Evolutionary conservation across 768 basidiomycete species (phyloP), one percentile per base, ranked within the genome.

Genomic region (Tricholoma sp.): DNA sequence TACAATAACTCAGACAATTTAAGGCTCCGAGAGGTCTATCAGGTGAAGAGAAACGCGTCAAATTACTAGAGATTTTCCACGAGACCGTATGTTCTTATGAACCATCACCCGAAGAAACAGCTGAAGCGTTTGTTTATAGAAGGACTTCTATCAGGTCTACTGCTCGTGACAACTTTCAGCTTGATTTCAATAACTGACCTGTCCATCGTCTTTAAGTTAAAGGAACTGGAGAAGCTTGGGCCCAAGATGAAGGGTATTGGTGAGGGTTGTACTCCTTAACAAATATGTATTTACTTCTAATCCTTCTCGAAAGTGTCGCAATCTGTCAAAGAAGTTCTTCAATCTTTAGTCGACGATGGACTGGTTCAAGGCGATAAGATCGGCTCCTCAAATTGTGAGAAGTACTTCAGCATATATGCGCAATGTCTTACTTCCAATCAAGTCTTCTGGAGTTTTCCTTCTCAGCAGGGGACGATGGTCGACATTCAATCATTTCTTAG

Each of bases 371-470:
- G 77, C 46, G 95, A 98, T 71, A 98, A 98, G 73, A 94, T 96
- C 56, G 94, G 94, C 31, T 89, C 94, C 8, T 92, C 91, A 3
- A 97, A 96, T 67, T 97, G 94, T 93, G 67, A 63, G 87, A 57
- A 50, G 55, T 50, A 49, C 24, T 56, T 21, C 22, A 49, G 18
- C 34, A 61, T 64, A 52, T 66, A 64, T 72, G 62, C 56, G 34
- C 67, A 22, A 62, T 18, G 16, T 8, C 46, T 58, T 46, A 54
- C 50, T 14, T 52, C 54, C 18, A 32, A 32, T 19, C 18, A 59
- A 95, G 94, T 95, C 72, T 96, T 91, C 70, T 97, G 94, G 94
- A 91, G 91, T 65, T 96, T 97, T 68, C 94, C 94, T 14, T 94
- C 91, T 1, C 91, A 94, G 57, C 82, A 84, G 47, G 93, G 94